A percentile compares a stretch with the other conserved stretches of the same genome.
phyloP scores from a whole-genome alignment of 129 eudicot genomes.

The Centaurea solstitialis region DNA sequence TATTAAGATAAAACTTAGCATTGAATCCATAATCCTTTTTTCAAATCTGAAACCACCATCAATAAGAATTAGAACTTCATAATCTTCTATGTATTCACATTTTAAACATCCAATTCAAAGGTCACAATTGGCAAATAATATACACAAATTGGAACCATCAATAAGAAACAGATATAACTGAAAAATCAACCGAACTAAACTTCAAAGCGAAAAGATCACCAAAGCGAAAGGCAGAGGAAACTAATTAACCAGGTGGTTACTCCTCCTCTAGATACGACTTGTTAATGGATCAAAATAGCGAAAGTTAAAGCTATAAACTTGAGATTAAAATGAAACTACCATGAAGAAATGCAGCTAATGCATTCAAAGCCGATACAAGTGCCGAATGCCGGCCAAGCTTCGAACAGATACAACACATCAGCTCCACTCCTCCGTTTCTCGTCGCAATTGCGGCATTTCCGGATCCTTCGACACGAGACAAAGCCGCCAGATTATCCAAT shows the following conservation, averaged over 20 bases:
- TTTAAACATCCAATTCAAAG: background rate
- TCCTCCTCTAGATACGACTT: too few species aligned
- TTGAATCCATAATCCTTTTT: background rate
- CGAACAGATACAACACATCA: constrained; percentile 47
- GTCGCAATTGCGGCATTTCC: constrained; percentile 75
- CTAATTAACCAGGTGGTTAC: too few species aligned
- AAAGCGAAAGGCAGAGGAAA: too few species aligned
- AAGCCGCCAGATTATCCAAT: constrained; percentile 41
- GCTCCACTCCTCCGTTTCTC: constrained; percentile 70
- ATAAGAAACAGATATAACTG: background rate
- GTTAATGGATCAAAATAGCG: too few species aligned
- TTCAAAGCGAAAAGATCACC: constrained; percentile 38
- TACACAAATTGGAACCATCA: background rate
- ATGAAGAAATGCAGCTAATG: constrained; percentile 59
- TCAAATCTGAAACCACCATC: background rate
- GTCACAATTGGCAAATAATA: background rate
- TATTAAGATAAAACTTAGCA: background rate
- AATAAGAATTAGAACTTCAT: background rate
- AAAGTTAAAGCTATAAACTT: too few species aligned
- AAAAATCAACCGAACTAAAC: background rate
- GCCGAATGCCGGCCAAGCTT: constrained; percentile 35
- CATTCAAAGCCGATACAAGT: constrained; percentile 46
- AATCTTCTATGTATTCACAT: background rate
- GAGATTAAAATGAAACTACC: too few species aligned
- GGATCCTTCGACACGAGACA: constrained; percentile 50